Evolutionary conservation across 805 yeast genomes (phyloP).

Genomic region (Candida fluviatilis): DNA sequence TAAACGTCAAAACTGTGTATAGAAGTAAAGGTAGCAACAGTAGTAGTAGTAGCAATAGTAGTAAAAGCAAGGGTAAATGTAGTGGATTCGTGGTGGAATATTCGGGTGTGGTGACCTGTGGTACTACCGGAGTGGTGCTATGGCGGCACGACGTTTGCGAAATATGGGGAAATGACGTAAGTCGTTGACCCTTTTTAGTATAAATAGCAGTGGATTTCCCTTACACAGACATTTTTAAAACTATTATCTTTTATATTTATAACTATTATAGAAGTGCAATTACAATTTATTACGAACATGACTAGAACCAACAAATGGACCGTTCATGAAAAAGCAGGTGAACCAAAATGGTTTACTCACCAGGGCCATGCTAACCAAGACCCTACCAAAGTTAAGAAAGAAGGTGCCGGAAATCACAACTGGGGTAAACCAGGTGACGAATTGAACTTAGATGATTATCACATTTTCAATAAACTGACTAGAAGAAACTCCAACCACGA

Average conservation of each 20-base stretch:
- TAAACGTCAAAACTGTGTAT: too few relatives aligned
- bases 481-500: conserved; percentile 41
- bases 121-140: too few relatives aligned
- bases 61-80: too few relatives aligned
- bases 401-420: conserved; percentile 81
- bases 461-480: conserved; percentile 15
- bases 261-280: too few relatives aligned
- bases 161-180: neutral
- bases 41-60: too few relatives aligned
- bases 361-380: conserved; percentile 63
- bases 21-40: too few relatives aligned
- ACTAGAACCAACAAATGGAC: conserved; percentile 81
- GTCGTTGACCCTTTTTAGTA: neutral
- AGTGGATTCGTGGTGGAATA: too few relatives aligned
- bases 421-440: conserved; percentile 89
- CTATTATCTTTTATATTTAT: too few relatives aligned
- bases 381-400: conserved; percentile 75
- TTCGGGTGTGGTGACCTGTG: too few relatives aligned
- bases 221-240: neutral
- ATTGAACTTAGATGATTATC: conserved; percentile 47
- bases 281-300: too few relatives aligned
- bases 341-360: conserved; percentile 75
- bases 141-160: neutral
- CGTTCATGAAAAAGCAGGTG: conserved; percentile 51
- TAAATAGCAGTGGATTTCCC: neutral